Base-by-base conservation (phyloP, 768 basidiomycete genomes). In the Rubroboletus pulcherrimus region DNA sequence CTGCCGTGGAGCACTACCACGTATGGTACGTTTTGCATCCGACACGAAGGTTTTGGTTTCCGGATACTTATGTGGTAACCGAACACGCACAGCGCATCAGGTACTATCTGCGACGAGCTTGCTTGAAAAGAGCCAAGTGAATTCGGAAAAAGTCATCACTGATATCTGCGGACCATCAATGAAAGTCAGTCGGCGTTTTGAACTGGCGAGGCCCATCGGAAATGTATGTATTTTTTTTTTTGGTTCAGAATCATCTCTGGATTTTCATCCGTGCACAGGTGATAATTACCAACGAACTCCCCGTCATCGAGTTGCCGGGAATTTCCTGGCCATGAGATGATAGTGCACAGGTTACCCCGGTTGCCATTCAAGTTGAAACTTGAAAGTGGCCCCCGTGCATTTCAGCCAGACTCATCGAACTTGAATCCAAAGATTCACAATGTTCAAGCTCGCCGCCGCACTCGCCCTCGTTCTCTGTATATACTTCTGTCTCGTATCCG, bases 1-100 rank as follows among this genome's bases (percentile, higher is more conserved):
- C 79, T 79, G 4, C 79, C 80, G 34, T 34, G 34, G 34, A 14
- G 34, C 34, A 34, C 66, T 76, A 80, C 73, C 73, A 78, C 15
- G 78, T 81, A 58, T 74, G 60, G 66, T 71, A 75, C 1, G 63
- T 61, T 46, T 67, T 46, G 5, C 26, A 17, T 17, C 55, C 57
- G 19, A 55, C 53, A 21, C 30, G 45, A 46, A 69, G 63, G 33
- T 61, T 40, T n/a, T 11, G 12, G 15, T 12, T 30, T 19, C n/a
- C 10, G 30, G 40, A 52, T 39, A 17, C 21, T 11, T 5, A 4
- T 9, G 24, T 21, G 4, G 24, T 17, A 10, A 37, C 21, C 19
- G n/a, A 19, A 38, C 8, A 5, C 11, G 26, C 26, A 29, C 14
- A 9, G 7, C n/a, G 5, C 11, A 29, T 38, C 26, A 30, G 8